phyloP scores from a whole-genome alignment of 441 rosid genomes.

The Isatis lusitanica region DNA sequence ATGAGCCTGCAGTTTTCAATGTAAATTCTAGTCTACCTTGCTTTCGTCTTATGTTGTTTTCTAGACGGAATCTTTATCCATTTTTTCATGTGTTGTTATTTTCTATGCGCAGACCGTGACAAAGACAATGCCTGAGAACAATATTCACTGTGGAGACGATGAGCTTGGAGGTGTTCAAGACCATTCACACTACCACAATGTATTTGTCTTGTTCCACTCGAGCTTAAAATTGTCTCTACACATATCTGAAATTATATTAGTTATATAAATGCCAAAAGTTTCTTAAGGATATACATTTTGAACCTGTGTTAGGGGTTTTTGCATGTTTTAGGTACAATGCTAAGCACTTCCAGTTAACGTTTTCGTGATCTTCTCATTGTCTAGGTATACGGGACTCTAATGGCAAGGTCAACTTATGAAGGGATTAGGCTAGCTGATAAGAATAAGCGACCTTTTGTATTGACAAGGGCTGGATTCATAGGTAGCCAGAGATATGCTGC shows the following conservation, averaged over 20 bases:
- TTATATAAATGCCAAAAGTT: not conserved
- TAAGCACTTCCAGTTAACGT: not conserved
- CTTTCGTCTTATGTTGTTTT: not conserved
- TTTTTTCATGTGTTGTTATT: not conserved
- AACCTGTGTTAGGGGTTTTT: not conserved
- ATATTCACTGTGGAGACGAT: slow-evolving; percentile 75
- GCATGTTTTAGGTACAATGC: not conserved
- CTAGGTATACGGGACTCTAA: slow-evolving; percentile 90
- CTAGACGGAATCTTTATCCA: slow-evolving; percentile 26
- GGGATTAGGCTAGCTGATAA: slow-evolving; percentile 76
- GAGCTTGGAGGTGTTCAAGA: slow-evolving; percentile 85
- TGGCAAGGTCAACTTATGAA: slow-evolving; percentile 92
- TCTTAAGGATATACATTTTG: not conserved
- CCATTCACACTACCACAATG: slow-evolving; percentile 94
- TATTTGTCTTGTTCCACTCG: slow-evolving; percentile 40
- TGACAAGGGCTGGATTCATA: slow-evolving; percentile 92
- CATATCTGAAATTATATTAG: slow-evolving; percentile 1
- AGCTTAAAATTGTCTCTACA: not conserved
- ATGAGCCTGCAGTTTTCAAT: slow-evolving; percentile 91
- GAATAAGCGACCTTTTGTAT: slow-evolving; percentile 89
- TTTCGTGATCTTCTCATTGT: not conserved
- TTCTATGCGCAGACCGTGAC: slow-evolving; percentile 58
- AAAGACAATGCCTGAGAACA: slow-evolving; percentile 91
- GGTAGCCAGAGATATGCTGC: slow-evolving; percentile 96
- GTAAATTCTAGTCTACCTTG: slow-evolving; percentile 37